Conservation (phyloP, 83 land plant genomes). For the Thuja plicata region DNA sequence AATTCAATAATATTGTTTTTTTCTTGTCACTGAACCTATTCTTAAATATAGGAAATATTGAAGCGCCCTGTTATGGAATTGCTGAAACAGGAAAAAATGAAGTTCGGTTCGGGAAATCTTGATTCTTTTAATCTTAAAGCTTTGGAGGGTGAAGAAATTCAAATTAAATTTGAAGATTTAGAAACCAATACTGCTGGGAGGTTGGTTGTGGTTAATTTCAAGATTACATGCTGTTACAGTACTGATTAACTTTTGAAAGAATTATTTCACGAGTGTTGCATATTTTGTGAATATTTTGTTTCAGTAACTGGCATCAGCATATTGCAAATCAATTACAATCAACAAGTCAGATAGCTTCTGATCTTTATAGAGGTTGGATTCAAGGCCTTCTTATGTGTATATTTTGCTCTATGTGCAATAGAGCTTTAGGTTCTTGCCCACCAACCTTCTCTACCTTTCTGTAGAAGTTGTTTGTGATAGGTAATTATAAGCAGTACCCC, state of each 20-base stretch:
- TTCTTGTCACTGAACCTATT: neutral
- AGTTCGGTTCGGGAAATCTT: conserved; percentile 10
- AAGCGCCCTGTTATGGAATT: conserved; percentile 56
- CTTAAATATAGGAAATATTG: conserved; percentile 41
- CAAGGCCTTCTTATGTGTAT: neutral
- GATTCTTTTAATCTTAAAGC: neutral
- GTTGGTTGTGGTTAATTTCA: neutral
- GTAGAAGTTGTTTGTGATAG: neutral
- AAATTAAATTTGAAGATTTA: neutral
- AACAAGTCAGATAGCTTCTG: neutral
- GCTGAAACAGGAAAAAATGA: conserved; percentile 32
- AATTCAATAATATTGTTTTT: neutral
- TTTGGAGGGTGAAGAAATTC: neutral
- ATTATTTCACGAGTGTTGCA: neutral
- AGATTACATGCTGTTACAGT: neutral
- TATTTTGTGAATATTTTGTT: neutral
- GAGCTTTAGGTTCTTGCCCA: neutral
- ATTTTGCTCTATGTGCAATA: neutral
- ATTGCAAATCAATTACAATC: neutral
- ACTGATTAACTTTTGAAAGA: neutral
- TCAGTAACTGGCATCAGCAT: neutral
- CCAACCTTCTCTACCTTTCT: too few species aligned
- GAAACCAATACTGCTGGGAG: neutral
- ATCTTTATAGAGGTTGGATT: conserved; percentile 3
- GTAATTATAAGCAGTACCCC: neutral